A percentile compares a stretch with the other conserved stretches of the same genome.
Conservation (phyloP, 2,329 filamentous ascomycete species). For the Pseudogymnoascus sp. region DNA sequence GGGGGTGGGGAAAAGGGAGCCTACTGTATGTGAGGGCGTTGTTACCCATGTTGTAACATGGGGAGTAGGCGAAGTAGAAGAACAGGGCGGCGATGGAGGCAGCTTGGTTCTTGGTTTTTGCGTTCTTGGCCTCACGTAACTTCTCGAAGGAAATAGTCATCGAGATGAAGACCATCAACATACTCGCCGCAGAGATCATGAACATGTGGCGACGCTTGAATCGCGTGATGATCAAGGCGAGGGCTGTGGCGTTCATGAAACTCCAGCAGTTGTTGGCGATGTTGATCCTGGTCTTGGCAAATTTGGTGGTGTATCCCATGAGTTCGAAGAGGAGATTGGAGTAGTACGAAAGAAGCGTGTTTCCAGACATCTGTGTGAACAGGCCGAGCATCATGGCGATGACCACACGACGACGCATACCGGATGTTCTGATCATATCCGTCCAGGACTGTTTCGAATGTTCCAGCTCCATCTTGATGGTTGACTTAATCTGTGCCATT, state of each 20-base stretch:
- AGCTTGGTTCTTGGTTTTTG: constrained; percentile 20
- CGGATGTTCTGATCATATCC: constrained; percentile 44
- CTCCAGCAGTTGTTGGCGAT: constrained; percentile 40
- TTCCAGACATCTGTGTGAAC: constrained; percentile 48
- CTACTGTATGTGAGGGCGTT: constrained; percentile 58
- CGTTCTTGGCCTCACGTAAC: constrained; percentile 31
- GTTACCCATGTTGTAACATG: constrained; percentile 59
- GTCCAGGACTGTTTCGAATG: constrained; percentile 46
- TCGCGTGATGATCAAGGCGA: constrained; percentile 37
- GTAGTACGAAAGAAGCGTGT: constrained; percentile 42
- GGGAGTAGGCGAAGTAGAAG: constrained; percentile 55
- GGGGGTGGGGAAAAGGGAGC: constrained; percentile 17
- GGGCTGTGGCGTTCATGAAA: constrained; percentile 36
- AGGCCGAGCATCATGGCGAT: constrained; percentile 45
- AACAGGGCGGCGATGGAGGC: constrained; percentile 37
- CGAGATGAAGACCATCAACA: constrained; percentile 47
- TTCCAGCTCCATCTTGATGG: constrained; percentile 49
- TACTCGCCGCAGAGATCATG: constrained; percentile 45
- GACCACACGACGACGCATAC: constrained; percentile 43
- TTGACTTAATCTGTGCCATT: constrained; percentile 52
- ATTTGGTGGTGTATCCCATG: constrained; percentile 37
- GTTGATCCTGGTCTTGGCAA: constrained; percentile 42
- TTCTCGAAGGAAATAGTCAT: constrained; percentile 47
- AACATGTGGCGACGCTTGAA: constrained; percentile 45
- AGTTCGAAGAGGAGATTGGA: constrained; percentile 41